Evolutionary conservation across 768 basidiomycete species (phyloP), one percentile per base, ranked within the genome.

Genomic region (Saitozyma podzolica): DNA sequence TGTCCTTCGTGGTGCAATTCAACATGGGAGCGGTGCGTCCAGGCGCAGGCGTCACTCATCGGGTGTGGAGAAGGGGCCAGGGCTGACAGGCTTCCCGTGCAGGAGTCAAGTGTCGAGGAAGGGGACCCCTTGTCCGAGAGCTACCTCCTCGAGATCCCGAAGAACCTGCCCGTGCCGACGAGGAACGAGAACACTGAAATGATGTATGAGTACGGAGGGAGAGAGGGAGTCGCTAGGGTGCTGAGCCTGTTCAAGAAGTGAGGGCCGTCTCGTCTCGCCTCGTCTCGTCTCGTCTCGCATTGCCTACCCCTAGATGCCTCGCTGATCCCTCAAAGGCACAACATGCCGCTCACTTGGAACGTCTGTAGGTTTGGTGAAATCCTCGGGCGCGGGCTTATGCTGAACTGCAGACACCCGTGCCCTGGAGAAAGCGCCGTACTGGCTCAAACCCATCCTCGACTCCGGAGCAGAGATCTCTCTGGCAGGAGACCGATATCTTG

Each of bases 341-440:
- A 68, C 14, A 56, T 65, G 19, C 64, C 62, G 37, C 64, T 68
- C 14, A 69, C 68, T n/a, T 73, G 66, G 66, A 71, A 70, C 52
- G 58, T 66, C 29, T 59, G 51, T 62, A 49, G 39, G 60, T 66
- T 47, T 11, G 0, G 9, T 10, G 40, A 2, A 5, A 10, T 13
- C 39, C 48, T n/a, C 16, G 14, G 52, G 47, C 9, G 29, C n/a
- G 29, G 29, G 29, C 29, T 29, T 29, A 29, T 29, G 29, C 29
- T 29, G 29, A 29, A 2, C 42, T 16, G 49, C 50, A 60, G 67
- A 58, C 41, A 64, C 73, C 13, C 61, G 65, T 6, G 70, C 71
- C 1, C 56, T 75, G 16, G 68, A 72, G 48, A 62, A 70, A 42
- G 50, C 43, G 0, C 65, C 71, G 4, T 67, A 65, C 59, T 72